Evolutionary conservation across 495 filamentous ascomycete species (phyloP).

Genomic region (Aspergillus sclerotioniger): DNA sequence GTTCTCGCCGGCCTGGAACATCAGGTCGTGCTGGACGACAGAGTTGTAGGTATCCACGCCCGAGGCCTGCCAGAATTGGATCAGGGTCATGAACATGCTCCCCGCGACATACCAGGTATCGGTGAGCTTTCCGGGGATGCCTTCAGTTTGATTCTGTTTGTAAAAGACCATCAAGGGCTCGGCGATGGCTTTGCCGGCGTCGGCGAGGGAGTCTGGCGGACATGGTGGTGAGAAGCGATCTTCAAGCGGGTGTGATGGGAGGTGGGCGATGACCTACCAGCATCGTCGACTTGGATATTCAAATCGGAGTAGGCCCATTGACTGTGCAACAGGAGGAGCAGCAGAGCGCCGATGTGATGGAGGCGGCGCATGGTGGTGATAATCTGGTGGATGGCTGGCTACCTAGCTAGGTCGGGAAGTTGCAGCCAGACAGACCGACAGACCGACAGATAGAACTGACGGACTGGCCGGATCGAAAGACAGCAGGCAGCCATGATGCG

Average conservation of each 20-base stretch:
- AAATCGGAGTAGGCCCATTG: background rate
- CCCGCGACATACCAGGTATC: conserved; percentile 50
- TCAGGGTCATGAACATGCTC: conserved; percentile 45
- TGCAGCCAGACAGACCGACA: background rate
- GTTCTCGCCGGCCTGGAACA: conserved; percentile 41
- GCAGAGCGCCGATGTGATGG: background rate
- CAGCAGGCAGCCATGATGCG: conserved; percentile 3
- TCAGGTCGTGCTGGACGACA: conserved; percentile 42
- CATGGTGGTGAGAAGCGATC: background rate
- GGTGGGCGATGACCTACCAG: background rate
- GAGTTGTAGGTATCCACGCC: conserved; percentile 45
- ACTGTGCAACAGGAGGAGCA: background rate
- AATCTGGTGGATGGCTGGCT: background rate
- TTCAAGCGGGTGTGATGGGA: background rate
- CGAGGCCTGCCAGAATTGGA: conserved; percentile 52
- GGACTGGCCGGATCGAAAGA: background rate
- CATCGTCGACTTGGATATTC: conserved; percentile 5
- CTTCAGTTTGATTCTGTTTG: conserved; percentile 38
- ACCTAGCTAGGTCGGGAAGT: background rate
- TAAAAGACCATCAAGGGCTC: conserved; percentile 49
- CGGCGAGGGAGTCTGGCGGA: conserved; percentile 19
- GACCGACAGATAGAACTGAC: background rate
- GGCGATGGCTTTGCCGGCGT: conserved; percentile 22
- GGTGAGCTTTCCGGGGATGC: conserved; percentile 38
- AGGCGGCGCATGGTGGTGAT: conserved; percentile 3